phyloP scores from a whole-genome alignment of 495 filamentous ascomycete species.

The Pyrenula aspistea region DNA sequence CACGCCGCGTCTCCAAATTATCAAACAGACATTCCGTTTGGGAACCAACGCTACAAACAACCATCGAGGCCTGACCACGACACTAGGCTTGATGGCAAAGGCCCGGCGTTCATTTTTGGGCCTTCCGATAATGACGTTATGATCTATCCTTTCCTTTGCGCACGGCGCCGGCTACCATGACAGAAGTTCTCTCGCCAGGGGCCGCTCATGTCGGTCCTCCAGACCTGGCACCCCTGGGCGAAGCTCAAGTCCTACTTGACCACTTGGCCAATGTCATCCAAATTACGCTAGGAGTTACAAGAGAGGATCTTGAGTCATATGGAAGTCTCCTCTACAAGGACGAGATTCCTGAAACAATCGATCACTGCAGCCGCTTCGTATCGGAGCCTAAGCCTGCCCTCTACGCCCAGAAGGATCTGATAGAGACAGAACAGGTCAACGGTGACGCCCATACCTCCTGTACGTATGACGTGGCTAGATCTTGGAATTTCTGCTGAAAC shows the following conservation, averaged over 20 bases:
- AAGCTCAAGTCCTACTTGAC: constrained; percentile 56
- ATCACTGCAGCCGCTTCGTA: constrained; percentile 81
- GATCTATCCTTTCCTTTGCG: neutral
- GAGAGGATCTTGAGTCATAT: constrained; percentile 61
- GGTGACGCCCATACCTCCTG: constrained; percentile 33
- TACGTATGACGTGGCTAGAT: too few species aligned
- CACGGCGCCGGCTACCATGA: constrained; percentile 9
- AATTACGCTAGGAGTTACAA: constrained; percentile 74
- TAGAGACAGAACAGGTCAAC: constrained; percentile 39
- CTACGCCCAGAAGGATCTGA: constrained; percentile 78
- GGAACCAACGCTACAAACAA: neutral
- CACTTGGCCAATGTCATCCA: constrained; percentile 69
- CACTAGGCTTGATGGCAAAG: neutral
- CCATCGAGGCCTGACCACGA: neutral
- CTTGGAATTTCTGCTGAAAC: neutral
- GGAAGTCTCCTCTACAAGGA: constrained; percentile 72
- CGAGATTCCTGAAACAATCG: constrained; percentile 62
- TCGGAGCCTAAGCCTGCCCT: constrained; percentile 75
- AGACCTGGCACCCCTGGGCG: constrained; percentile 29
- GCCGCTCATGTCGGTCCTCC: constrained; percentile 33
- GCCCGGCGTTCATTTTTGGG: neutral
- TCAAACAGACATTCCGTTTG: neutral
- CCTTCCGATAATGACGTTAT: neutral
- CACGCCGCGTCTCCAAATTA: constrained; percentile 10
- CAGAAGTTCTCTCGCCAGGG: constrained; percentile 40